Base-by-base conservation (phyloP, 169 alveolate species). In the Plasmodium vivax region DNA sequence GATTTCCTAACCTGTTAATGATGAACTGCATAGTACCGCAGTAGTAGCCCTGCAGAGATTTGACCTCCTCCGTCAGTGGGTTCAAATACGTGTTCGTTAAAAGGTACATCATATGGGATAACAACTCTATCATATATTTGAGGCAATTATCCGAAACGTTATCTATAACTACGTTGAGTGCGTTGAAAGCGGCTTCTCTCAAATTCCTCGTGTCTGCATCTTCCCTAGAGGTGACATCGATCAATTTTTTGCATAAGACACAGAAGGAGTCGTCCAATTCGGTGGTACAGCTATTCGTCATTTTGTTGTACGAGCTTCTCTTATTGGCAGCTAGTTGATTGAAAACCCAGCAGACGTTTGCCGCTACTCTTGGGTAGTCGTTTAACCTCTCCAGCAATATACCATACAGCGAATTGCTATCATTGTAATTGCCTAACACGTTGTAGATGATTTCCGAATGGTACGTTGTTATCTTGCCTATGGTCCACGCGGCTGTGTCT, bases 401-500 rank as follows among this genome's bases (percentile, higher is more conserved):
- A 0, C 96, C 96, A 82, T 95, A 62, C 79, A 95, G 92, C 41
- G 96, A 92, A 93, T 82, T 84, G 19, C 92, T 80, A 93, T 95
- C 95, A 23, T 93, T 95, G 80, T 96, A 96, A 54, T 95, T 62
- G 1, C 98, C 98, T 94, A 97, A 91, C 73, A 97, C 96, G 30
- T 96, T 96, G 62, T 96, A 93, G 34, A 97, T 97, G 56, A 96
- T 97, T 32, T 95, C 96, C 41, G 98, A 97, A 94, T 98, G 99
- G 93, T 96, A 97, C 45, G 97, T 97, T 19, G 98, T 98, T 30
- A 98, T 97, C 81, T 98, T 96, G 30, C 98, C 99, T 27, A 98
- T 97, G 30, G 99, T 97, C 99, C 99, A 98, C 41, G 99, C 99
- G 1, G 98, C 98, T n/a, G 99, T 98, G 96, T 98, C 99, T 51